Percentiles rank a stretch among this genome's conserved stretches.
Evolutionary conservation across 352 stramenopile genomes (phyloP).

Genomic region (Globisporangium emineosum): DNA sequence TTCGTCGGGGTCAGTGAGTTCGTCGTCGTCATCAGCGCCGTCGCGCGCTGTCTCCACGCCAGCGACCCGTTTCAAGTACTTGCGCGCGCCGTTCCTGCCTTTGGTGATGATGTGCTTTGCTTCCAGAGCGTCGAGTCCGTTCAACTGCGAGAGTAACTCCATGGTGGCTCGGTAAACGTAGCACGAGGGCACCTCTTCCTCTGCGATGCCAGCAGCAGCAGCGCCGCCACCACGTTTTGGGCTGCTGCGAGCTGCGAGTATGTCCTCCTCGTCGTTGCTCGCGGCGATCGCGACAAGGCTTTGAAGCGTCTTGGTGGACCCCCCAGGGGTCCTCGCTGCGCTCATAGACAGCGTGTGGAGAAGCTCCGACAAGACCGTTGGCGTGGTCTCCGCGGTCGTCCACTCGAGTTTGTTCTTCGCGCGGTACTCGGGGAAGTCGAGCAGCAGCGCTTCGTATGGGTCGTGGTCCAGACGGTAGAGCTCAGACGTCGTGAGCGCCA

Average conservation of each 20-base stretch:
- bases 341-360: slow-evolving; percentile 18
- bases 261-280: slow-evolving; percentile 2
- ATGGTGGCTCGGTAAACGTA: slow-evolving; percentile 55
- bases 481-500: slow-evolving; percentile 48
- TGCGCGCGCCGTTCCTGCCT: slow-evolving; percentile 34
- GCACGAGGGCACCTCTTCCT: slow-evolving; percentile 41
- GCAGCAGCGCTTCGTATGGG: slow-evolving; percentile 55
- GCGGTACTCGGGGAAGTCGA: slow-evolving; percentile 70
- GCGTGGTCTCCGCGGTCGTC: slow-evolving; percentile 30
- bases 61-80: slow-evolving; percentile 18
- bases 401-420: slow-evolving; percentile 47
- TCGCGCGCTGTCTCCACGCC: slow-evolving; percentile 10
- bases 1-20: background rate
- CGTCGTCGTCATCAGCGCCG: background rate
- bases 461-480: slow-evolving; percentile 66
- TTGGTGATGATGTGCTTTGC: slow-evolving; percentile 45
- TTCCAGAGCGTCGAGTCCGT: slow-evolving; percentile 42
- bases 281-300: background rate
- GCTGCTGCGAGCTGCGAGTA: slow-evolving; percentile 2
- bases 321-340: background rate
- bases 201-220: slow-evolving; percentile 24
- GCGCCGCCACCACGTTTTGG: slow-evolving; percentile 14
- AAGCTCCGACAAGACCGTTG: slow-evolving; percentile 20
- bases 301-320: background rate
- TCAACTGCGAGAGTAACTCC: slow-evolving; percentile 41